Evolutionary conservation across 441 rosid genomes (phyloP).

Genomic region (Bocquillonia castaneifolia): DNA sequence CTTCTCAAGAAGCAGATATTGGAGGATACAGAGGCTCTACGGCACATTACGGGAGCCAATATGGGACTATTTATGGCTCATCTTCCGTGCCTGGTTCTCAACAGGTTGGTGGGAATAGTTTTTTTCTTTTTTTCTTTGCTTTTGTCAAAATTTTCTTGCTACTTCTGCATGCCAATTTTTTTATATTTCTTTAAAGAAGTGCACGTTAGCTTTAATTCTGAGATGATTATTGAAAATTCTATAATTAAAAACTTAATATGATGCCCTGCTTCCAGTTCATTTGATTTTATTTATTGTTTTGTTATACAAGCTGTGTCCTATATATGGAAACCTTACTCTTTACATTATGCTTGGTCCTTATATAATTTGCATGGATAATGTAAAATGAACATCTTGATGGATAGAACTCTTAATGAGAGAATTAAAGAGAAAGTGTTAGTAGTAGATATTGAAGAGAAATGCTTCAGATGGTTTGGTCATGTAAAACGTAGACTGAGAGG

Average conservation of each 20-base stretch:
- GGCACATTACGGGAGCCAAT: conserved; percentile 67
- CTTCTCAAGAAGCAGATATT: conserved; percentile 57
- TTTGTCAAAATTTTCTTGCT: background rate
- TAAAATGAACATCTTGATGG: too few species aligned
- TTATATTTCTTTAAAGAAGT: background rate
- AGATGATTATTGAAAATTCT: background rate
- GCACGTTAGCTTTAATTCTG: background rate
- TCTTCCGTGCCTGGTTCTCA: conserved; percentile 49
- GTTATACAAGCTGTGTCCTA: background rate
- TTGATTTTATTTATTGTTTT: background rate
- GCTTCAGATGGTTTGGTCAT: too few species aligned
- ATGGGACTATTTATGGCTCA: conserved; percentile 60
- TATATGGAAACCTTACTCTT: background rate
- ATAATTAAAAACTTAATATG: background rate
- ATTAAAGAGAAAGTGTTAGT: too few species aligned
- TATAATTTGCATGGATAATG: background rate
- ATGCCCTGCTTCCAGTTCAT: background rate
- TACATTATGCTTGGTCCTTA: background rate
- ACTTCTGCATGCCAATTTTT: background rate
- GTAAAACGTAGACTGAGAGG: too few species aligned
- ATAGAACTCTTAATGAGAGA: too few species aligned
- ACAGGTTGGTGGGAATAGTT: conserved; percentile 36
- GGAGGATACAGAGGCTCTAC: conserved; percentile 64
- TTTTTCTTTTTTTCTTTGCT: background rate
- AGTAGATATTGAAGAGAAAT: too few species aligned